Evolutionary conservation across 495 filamentous ascomycete species (phyloP).

Genomic region (Sabuloglossum arenarium): DNA sequence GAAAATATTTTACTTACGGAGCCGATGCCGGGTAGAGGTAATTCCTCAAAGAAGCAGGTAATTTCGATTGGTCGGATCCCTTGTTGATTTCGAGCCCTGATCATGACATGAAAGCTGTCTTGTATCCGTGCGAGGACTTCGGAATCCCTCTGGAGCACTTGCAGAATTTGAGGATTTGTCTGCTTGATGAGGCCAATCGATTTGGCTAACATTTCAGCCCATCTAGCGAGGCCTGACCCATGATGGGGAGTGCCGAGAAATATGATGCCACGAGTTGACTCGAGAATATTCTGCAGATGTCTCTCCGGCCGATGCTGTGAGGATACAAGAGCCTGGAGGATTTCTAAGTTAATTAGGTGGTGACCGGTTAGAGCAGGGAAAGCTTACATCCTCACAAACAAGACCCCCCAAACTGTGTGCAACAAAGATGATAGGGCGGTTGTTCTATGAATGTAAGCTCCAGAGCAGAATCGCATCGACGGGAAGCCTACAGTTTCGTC

Average conservation of each 20-base stretch:
- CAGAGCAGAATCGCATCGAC: background rate
- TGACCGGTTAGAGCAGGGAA: constrained; percentile 5
- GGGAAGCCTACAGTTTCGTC: constrained; percentile 10
- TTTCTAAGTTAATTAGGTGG: constrained; percentile 5
- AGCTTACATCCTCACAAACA: constrained; percentile 17
- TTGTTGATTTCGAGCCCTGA: constrained; percentile 3
- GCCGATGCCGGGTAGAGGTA: constrained; percentile 10
- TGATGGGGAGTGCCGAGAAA: constrained; percentile 81
- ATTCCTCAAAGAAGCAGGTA: constrained; percentile 16
- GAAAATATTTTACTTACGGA: constrained; percentile 4
- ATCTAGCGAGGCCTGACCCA: constrained; percentile 31
- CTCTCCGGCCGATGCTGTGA: constrained; percentile 36
- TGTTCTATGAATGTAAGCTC: constrained; percentile 7
- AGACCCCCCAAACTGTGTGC: constrained; percentile 66
- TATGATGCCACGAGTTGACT: constrained; percentile 65
- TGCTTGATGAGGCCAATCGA: constrained; percentile 8
- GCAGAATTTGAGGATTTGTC: constrained; percentile 6
- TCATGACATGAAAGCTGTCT: constrained; percentile 18
- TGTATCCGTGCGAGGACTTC: constrained; percentile 19
- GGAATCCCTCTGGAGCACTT: constrained; percentile 9
- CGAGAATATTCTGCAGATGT: constrained; percentile 54
- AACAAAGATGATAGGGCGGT: constrained; percentile 10
- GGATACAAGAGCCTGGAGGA: constrained; percentile 30
- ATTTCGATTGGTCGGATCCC: constrained; percentile 13
- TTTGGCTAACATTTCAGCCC: constrained; percentile 23